Conservation (phyloP, 495 filamentous ascomycete species). For the Tirmania nivea region DNA sequence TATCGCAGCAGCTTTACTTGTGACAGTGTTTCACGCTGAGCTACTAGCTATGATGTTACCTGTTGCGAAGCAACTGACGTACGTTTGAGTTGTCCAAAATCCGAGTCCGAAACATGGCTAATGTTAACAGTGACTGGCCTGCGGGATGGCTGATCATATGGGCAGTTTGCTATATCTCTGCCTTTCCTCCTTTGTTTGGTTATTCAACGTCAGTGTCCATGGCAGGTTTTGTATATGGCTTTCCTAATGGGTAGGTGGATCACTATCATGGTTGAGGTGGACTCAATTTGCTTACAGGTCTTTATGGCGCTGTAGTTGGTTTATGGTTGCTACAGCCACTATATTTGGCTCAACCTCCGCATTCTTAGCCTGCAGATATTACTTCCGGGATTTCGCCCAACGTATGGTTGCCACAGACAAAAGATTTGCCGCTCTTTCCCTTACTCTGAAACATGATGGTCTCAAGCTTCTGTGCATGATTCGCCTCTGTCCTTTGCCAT, state of each 20-base stretch:
- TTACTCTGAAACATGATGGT: conserved; percentile 60
- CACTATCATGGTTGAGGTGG: conserved; percentile 1
- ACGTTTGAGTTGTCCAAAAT: not conserved
- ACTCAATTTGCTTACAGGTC: not conserved
- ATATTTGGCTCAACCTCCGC: conserved; percentile 53
- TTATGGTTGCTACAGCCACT: conserved; percentile 58
- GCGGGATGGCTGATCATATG: conserved; percentile 61
- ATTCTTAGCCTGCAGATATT: conserved; percentile 56
- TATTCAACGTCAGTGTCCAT: conserved; percentile 75
- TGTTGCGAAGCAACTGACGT: conserved; percentile 12
- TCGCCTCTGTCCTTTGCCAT: conserved; percentile 79
- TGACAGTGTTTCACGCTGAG: conserved; percentile 17
- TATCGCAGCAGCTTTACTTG: conserved; percentile 7
- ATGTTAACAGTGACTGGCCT: conserved; percentile 18
- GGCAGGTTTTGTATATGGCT: conserved; percentile 80
- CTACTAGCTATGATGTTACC: conserved; percentile 15
- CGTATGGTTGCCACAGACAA: conserved; percentile 60
- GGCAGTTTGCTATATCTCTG: conserved; percentile 49
- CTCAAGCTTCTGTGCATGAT: conserved; percentile 82
- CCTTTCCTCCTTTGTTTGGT: conserved; percentile 79
- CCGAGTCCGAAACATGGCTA: not conserved
- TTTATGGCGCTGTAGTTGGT: conserved; percentile 31
- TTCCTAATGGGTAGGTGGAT: conserved; percentile 50
- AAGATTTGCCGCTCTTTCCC: conserved; percentile 46
- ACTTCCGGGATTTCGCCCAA: conserved; percentile 57